Evolutionary conservation across 2,329 filamentous ascomycete species (phyloP).

Genomic region (Cadophora gregata): DNA sequence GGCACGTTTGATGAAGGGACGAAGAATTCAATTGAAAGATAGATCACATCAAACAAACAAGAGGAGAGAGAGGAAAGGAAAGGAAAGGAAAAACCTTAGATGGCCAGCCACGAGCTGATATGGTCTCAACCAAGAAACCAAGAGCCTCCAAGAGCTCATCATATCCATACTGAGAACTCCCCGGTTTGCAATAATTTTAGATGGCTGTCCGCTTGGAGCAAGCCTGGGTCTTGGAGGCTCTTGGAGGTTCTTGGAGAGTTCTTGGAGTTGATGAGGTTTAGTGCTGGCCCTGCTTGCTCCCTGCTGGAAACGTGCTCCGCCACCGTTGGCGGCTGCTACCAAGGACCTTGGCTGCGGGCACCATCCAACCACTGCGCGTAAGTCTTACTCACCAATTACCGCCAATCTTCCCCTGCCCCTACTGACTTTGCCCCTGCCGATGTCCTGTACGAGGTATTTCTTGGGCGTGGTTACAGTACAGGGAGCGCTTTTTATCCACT

Average conservation of each 20-base stretch:
- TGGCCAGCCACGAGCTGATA: slow-evolving; percentile 2
- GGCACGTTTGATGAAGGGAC: background rate
- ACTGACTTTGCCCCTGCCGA: background rate
- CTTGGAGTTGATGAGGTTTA: background rate
- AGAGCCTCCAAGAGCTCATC: slow-evolving; percentile 1
- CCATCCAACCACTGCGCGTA: slow-evolving; percentile 8
- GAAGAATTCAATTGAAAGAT: background rate
- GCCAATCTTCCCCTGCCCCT: background rate
- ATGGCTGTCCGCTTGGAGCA: background rate
- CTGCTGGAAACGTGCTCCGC: slow-evolving; percentile 1
- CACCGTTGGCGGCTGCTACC: slow-evolving; percentile 15
- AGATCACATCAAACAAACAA: background rate
- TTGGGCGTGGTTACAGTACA: background rate
- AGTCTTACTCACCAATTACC: slow-evolving; percentile 12
- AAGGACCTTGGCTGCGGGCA: slow-evolving; percentile 15
- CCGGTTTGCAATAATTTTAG: slow-evolving; percentile 14
- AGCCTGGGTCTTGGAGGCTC: background rate
- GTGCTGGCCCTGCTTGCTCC: background rate
- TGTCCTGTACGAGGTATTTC: background rate
- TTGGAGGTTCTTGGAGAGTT: background rate
- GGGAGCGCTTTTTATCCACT: background rate
- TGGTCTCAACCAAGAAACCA: slow-evolving; percentile 9
- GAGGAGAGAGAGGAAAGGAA: background rate
- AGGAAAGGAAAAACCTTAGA: background rate
- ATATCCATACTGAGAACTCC: slow-evolving; percentile 1